Base-by-base conservation (phyloP, 352 stramenopile genomes). In the Globisporangium okanoganense region DNA sequence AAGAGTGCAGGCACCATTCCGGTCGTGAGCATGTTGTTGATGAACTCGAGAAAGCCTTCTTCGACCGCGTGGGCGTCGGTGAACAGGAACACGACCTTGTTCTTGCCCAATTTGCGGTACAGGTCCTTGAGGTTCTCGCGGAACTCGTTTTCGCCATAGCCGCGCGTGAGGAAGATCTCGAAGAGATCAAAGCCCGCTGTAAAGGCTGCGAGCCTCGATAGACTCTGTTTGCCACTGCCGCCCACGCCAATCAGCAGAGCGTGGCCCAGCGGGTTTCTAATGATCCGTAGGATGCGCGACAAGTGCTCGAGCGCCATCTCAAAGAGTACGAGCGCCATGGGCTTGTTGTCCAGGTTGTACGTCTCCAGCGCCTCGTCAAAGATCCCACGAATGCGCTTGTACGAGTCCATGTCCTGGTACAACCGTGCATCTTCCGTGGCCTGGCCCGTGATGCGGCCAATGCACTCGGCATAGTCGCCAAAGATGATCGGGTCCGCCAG, bases 11-110 rank as follows among this genome's bases (percentile, higher is more conserved):
- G 92, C 12, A 98, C 94, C 72, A 97, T 94, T 1, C 95, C 95
- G 0, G 94, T 98, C 0, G 94, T 98, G 7, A 98, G 75, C 89
- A 98, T 98, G 62, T 98, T 98, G 76, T 98, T 98, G 61, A 98
- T 94, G 56, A 97, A 98, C 65, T 98, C 95, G 18, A 98, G 76
- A 62, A 98, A 98, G 2, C 91, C 95, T 81, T 98, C 95, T 64
- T 98, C 89, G 2, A 98, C 93, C 0, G 97, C 92, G 61, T 98
- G 94, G 0, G 94, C 94, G 61, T 98, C 95, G 3, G 95, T 98
- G 70, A 98, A 98, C 14, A 98, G 81, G 67, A 98, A 98, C 7
- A 98, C 92, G 2, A 98, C 90, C 5, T 76, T 77, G 10, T 85
- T 84, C 36, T 88, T 86, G 9, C 86, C 91, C 6, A 98, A 65